These are phyloP conservation scores for Bathelium albidoporum DNA, from an alignment of 495 filamentous ascomycete species.

Conservation along the genomic window DNA sequence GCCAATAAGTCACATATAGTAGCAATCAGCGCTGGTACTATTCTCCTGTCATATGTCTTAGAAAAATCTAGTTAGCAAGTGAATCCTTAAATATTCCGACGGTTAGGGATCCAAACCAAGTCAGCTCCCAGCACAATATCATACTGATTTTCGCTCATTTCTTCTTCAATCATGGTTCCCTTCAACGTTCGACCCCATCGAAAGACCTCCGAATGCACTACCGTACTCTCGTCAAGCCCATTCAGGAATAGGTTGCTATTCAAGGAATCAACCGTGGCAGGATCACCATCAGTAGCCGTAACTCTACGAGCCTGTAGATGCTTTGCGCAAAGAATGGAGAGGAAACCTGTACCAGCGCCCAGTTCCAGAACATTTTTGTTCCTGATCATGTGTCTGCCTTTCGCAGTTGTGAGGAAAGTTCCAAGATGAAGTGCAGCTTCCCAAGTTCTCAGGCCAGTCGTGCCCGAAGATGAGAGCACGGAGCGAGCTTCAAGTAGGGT, in stretches of 20 bases:
- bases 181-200: slow-evolving; percentile 46
- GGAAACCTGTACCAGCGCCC: slow-evolving; percentile 78
- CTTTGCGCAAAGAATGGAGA: slow-evolving; percentile 72
- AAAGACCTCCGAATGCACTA: slow-evolving; percentile 40
- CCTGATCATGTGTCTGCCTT: slow-evolving; percentile 36
- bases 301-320: slow-evolving; percentile 52
- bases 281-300: slow-evolving; percentile 73
- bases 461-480: slow-evolving; percentile 63
- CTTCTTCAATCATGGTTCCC: slow-evolving; percentile 18
- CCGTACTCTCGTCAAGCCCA: slow-evolving; percentile 37
- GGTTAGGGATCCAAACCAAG: slow-evolving; percentile 25
- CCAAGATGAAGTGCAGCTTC: slow-evolving; percentile 83
- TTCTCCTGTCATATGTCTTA: slow-evolving; percentile 54
- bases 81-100: no score
- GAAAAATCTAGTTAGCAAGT: background rate
- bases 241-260: slow-evolving; percentile 59
- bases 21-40: slow-evolving; percentile 46
- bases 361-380: slow-evolving; percentile 68
- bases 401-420: slow-evolving; percentile 43
- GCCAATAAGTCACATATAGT: slow-evolving; percentile 47
- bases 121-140: slow-evolving; percentile 33
- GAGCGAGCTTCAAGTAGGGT: slow-evolving; percentile 62
- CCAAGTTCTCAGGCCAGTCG: slow-evolving; percentile 86
- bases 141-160: slow-evolving; percentile 17
- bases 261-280: slow-evolving; percentile 58